phyloP scores from a whole-genome alignment of 495 filamentous ascomycete genomes.

The Aspergillus avenaceus region DNA sequence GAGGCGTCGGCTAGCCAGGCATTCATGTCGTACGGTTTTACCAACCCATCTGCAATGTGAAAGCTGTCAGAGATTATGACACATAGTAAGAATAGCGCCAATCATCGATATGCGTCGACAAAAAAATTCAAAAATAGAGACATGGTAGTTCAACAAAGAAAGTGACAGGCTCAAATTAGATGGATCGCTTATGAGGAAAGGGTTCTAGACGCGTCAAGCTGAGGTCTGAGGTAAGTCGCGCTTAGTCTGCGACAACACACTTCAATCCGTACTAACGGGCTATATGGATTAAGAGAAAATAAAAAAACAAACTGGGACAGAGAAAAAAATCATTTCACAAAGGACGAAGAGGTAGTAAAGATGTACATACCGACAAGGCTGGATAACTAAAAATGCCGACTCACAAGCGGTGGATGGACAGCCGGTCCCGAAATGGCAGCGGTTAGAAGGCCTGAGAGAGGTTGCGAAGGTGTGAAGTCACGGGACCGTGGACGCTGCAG shows the following conservation, averaged over 20 bases:
- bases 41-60: slow-evolving; percentile 53
- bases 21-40: slow-evolving; percentile 64
- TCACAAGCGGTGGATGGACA: slow-evolving; percentile 38
- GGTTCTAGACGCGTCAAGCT: slow-evolving; percentile 34
- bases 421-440: slow-evolving; percentile 40
- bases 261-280: not conserved
- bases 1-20: slow-evolving; percentile 78
- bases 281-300: not conserved
- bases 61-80: slow-evolving; percentile 19
- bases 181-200: slow-evolving; percentile 3
- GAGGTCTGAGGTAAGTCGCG: slow-evolving; percentile 20
- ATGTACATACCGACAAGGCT: slow-evolving; percentile 49
- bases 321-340: not conserved
- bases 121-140: slow-evolving; percentile 1
- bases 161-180: not conserved
- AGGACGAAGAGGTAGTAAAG: slow-evolving; percentile 8
- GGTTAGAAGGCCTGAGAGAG: slow-evolving; percentile 29
- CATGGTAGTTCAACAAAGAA: slow-evolving; percentile 6
- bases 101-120: slow-evolving; percentile 14
- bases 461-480: slow-evolving; percentile 29
- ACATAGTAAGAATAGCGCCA: slow-evolving; percentile 6
- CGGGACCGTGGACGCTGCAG: slow-evolving; percentile 33
- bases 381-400: slow-evolving; percentile 45
- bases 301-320: slow-evolving; percentile 1
- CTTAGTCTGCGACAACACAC: slow-evolving; percentile 20